A percentile compares a stretch with the other conserved stretches of the same genome.
phyloP scores from a whole-genome alignment of 2,329 filamentous ascomycete genomes.

The Ascochyta clinopodiicola region DNA sequence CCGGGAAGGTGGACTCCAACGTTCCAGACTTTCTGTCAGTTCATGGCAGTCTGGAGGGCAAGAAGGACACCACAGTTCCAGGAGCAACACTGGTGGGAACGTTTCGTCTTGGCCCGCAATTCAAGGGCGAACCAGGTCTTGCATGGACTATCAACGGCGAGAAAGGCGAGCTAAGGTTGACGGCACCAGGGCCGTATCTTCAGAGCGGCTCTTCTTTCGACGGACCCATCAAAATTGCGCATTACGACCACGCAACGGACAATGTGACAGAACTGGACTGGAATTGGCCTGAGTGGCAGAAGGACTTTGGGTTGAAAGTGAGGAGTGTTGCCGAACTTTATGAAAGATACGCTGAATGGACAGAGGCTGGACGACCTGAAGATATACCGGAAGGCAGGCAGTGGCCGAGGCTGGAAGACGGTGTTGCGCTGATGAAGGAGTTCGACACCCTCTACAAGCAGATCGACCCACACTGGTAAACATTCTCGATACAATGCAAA shows the following conservation, averaged over 20 bases:
- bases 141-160: conserved; percentile 25
- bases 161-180: conserved; percentile 24
- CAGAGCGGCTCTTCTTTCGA: conserved; percentile 14
- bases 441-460: conserved; percentile 23
- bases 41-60: conserved; percentile 39
- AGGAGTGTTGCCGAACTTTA: conserved; percentile 38
- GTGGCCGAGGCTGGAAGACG: conserved; percentile 52
- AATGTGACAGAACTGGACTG: conserved; percentile 45
- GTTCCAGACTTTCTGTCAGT: conserved; percentile 56
- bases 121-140: conserved; percentile 21
- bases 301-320: conserved; percentile 25
- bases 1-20: conserved; percentile 36
- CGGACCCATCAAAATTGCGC: conserved; percentile 31
- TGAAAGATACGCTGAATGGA: conserved; percentile 38
- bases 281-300: conserved; percentile 51
- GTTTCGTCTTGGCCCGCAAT: conserved; percentile 24
- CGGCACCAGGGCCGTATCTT: conserved; percentile 55
- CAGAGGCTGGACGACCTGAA: conserved; percentile 19
- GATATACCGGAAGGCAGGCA: conserved; percentile 15
- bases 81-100: conserved; percentile 18
- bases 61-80: neutral
- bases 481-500: fast-evolving
- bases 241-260: conserved; percentile 35
- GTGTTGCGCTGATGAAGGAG: conserved; percentile 57
- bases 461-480: conserved; percentile 17